A percentile compares a stretch with the other conserved stretches of the same genome.
Conservation (phyloP, 176 grass and related monocot species). For the Phragmites australis region DNA sequence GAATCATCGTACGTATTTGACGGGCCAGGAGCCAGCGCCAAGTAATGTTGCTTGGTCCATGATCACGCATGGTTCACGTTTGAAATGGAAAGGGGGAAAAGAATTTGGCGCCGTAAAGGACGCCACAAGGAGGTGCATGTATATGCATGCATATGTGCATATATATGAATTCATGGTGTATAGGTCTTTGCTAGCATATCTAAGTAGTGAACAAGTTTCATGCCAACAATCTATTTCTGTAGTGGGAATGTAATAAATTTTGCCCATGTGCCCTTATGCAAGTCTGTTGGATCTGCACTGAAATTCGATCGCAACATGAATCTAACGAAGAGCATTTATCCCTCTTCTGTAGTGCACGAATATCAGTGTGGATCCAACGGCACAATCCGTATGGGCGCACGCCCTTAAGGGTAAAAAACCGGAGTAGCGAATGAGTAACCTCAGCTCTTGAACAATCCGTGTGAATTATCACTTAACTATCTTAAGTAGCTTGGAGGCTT, state of each 20-base stretch:
- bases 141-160: neutral
- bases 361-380: too few relatives aligned
- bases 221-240: too few relatives aligned
- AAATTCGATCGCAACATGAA: too few relatives aligned
- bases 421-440: neutral
- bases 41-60: neutral
- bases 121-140: neutral
- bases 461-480: neutral
- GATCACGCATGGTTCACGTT: neutral
- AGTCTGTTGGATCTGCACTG: too few relatives aligned
- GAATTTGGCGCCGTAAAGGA: neutral
- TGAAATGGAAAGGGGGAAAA: neutral
- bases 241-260: too few relatives aligned
- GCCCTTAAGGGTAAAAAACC: too few relatives aligned
- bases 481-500: neutral
- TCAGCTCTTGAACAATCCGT: neutral
- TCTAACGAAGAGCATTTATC: too few relatives aligned
- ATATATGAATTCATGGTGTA: neutral
- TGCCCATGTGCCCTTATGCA: too few relatives aligned
- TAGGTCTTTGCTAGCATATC: neutral
- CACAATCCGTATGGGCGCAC: too few relatives aligned
- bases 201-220: neutral
- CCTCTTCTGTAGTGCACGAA: too few relatives aligned
- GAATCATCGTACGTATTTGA: conserved; percentile 36
- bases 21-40: neutral